These are phyloP conservation scores for Clonostachys solani DNA, from an alignment of 2,329 filamentous ascomycete genomes.

Conservation along the genomic window DNA sequence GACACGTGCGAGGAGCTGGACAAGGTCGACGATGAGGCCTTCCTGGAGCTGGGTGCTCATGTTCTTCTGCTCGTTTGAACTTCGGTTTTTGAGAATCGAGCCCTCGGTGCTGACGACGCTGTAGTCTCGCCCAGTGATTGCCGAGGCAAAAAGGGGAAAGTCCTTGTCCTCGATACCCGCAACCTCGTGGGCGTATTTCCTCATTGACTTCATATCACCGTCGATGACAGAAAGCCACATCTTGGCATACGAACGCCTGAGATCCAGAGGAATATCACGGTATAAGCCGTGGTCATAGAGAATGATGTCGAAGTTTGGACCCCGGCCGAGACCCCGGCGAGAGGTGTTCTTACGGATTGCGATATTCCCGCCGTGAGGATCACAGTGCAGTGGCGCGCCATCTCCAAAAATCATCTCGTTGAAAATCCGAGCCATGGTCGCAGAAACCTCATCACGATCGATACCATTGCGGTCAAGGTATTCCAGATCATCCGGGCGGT, in stretches of 20 bases:
- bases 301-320: conserved; percentile 86
- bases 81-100: conserved; percentile 55
- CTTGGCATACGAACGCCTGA: conserved; percentile 88
- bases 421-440: conserved; percentile 85
- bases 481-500: conserved; percentile 81
- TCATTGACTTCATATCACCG: conserved; percentile 80
- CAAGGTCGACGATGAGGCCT: conserved; percentile 81
- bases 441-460: conserved; percentile 92
- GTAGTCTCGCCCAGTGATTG: conserved; percentile 93
- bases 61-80: conserved; percentile 75
- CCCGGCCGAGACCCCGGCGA: conserved; percentile 41
- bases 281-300: conserved; percentile 97
- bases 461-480: conserved; percentile 85
- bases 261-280: conserved; percentile 75
- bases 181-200: conserved; percentile 81
- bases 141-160: conserved; percentile 92
- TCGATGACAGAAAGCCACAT: conserved; percentile 97
- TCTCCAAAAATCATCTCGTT: conserved; percentile 99
- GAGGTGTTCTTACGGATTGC: conserved; percentile 75
- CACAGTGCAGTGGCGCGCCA: conserved; percentile 86
- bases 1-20: conserved; percentile 83
- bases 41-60: conserved; percentile 83
- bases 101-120: conserved; percentile 63
- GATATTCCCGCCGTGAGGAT: conserved; percentile 94
- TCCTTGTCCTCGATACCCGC: conserved; percentile 85